Evolutionary conservation across 176 grass and related monocot genomes (phyloP).

Genomic region (Oryza rufipogon): DNA sequence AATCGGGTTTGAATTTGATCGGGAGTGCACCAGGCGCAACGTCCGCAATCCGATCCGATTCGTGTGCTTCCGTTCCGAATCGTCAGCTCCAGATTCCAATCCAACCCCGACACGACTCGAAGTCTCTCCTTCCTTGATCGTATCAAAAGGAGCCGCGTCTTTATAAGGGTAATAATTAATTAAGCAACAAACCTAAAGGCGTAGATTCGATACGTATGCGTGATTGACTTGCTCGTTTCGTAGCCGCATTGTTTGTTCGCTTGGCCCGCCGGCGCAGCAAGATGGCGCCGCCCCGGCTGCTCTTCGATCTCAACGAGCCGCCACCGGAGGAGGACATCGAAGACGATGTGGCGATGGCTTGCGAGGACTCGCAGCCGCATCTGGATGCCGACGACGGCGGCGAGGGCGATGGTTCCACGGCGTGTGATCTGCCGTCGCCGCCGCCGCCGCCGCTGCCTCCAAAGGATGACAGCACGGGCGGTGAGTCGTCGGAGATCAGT

Average conservation of each 20-base stretch:
- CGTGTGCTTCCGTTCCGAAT: not conserved
- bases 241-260: not conserved
- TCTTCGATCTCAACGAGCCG: conserved; percentile 41
- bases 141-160: not conserved
- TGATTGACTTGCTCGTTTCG: not conserved
- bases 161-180: not conserved
- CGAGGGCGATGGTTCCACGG: not conserved
- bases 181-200: not conserved
- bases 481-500: not conserved
- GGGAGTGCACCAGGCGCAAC: not conserved
- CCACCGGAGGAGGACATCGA: not conserved
- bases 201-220: not conserved
- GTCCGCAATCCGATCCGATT: not conserved
- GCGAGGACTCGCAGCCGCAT: too few relatives aligned
- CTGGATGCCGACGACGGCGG: not conserved
- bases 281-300: not conserved
- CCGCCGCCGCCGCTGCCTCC: not conserved
- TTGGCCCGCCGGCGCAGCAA: not conserved
- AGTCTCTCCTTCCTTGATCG: not conserved
- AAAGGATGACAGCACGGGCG: not conserved
- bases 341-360: not conserved
- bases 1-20: too few relatives aligned
- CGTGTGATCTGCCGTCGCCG: not conserved
- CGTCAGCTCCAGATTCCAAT: not conserved
- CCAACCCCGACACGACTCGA: not conserved